Evolutionary conservation across 2,329 filamentous ascomycete species (phyloP).

Genomic region (Phialophora chinensis): DNA sequence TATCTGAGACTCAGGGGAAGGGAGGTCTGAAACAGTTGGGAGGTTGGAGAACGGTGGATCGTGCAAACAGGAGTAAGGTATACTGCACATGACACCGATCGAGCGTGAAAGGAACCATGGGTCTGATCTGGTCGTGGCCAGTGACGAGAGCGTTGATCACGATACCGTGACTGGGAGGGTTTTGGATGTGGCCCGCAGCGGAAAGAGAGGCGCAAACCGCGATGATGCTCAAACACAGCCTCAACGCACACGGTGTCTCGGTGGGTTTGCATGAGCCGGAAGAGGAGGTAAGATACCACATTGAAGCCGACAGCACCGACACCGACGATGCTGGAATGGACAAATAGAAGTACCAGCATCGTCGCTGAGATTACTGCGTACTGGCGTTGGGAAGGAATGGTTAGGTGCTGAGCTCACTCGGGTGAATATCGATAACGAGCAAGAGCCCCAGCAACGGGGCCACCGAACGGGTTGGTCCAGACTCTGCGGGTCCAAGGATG

Average conservation of each 20-base stretch:
- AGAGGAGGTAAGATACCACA: background rate
- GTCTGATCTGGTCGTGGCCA: constrained; percentile 3
- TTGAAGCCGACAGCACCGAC: background rate
- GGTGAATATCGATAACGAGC: constrained; percentile 32
- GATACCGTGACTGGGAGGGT: constrained; percentile 13
- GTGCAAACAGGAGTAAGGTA: constrained; percentile 1
- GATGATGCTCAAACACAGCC: constrained; percentile 8
- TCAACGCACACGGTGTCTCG: background rate
- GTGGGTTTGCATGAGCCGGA: background rate
- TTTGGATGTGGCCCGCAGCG: constrained; percentile 7
- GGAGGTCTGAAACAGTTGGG: constrained; percentile 25
- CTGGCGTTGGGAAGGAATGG: constrained; percentile 6
- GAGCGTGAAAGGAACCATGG: background rate
- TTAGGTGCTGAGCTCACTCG: constrained; percentile 18
- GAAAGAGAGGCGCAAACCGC: background rate
- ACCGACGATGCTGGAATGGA: background rate
- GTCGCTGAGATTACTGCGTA: background rate
- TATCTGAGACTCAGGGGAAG: constrained; percentile 27
- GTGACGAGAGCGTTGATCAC: constrained; percentile 1
- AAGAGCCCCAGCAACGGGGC: constrained; percentile 26
- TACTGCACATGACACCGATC: background rate
- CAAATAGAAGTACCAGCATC: background rate
- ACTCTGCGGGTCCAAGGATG: constrained; percentile 9
- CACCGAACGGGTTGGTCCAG: constrained; percentile 11
- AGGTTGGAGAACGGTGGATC: constrained; percentile 11